A percentile compares a stretch with the other conserved stretches of the same genome.
Evolutionary conservation across 768 basidiomycete genomes (phyloP).

Genomic region (Lepiota venenata): DNA sequence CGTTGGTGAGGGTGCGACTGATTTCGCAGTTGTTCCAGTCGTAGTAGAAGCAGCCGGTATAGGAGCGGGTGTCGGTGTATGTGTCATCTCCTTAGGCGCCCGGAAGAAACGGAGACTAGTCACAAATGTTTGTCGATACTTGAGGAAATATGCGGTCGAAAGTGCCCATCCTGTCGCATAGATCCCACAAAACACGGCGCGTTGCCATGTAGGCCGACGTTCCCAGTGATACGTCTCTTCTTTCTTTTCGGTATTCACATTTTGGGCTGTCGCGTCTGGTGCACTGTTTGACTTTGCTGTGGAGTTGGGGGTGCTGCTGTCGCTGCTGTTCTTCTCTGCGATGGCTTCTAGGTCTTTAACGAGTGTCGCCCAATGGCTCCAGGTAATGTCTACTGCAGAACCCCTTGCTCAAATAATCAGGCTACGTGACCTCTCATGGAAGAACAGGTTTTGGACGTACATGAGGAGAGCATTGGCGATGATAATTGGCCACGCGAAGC

Average conservation of each 20-base stretch:
- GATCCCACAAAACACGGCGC: conserved; percentile 24
- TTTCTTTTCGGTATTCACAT: background rate
- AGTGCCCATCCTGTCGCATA: conserved; percentile 28
- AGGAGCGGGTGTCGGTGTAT: conserved; percentile 11
- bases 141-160: conserved; percentile 23
- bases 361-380: conserved; percentile 28
- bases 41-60: background rate
- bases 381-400: conserved; percentile 30
- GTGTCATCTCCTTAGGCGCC: conserved; percentile 20
- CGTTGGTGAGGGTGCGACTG: background rate
- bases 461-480: conserved; percentile 10
- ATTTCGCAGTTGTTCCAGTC: too few species aligned
- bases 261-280: background rate
- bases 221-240: conserved; percentile 17
- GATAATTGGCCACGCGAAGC: conserved; percentile 10
- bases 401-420: conserved; percentile 17
- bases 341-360: conserved; percentile 21
- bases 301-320: too few species aligned
- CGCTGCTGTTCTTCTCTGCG: conserved; percentile 15
- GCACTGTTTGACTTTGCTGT: conserved; percentile 1
- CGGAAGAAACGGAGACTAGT: conserved; percentile 30
- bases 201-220: conserved; percentile 31
- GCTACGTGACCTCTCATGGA: background rate
- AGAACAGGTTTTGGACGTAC: background rate
- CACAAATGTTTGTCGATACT: conserved; percentile 12